Evolutionary conservation across 2,329 filamentous ascomycete genomes (phyloP), one percentile per base, ranked within the genome.

Genomic region (Diaporthe sp.): DNA sequence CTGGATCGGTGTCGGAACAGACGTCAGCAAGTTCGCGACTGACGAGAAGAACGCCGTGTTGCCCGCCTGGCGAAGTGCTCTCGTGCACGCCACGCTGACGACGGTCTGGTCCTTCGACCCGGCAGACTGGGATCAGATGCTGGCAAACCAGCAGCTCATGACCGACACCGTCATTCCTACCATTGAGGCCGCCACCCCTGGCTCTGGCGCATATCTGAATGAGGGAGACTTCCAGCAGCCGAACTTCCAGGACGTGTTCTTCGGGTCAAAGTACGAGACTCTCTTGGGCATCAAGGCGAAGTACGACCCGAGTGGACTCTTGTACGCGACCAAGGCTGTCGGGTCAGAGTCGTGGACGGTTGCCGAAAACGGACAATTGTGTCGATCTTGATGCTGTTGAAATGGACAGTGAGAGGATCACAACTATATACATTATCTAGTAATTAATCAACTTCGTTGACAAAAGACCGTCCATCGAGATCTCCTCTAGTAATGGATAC

Each of bases 281-380:
- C 73, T 83, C 72, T 42, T 79, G n/a, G 47, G 22, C 1, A 78
- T 87, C 32, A 87, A 87, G 80, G 75, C 81, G 51, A 81, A 78
- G 66, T 85, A 82, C 76, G 85, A 85, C 78, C 76, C 81, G 25
- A 44, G 78, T 17, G 77, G 77, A 6, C 59, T 87, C 2, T 86
- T 82, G 44, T 82, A 84, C 61, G 83, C 83, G 37, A 77, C 78
- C 3, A 81, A 79, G 8, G 83, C 78, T 22, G 84, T 86, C 39
- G 85, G 84, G 0, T 83, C 81, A 73, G 83, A 85, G 19, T 75
- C 77, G 12, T 86, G 84, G 84, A 74, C 59, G 27, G 65, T 74
- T 44, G 13, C 79, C 81, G 71, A 83, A 83, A 15, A 84, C 76
- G 0, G 0, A 76, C 73, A 3, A 75, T 75, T 0, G 80, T 82